phyloP scores from a whole-genome alignment of 257 asterid species.

The Fraxinus pennsylvanica region DNA sequence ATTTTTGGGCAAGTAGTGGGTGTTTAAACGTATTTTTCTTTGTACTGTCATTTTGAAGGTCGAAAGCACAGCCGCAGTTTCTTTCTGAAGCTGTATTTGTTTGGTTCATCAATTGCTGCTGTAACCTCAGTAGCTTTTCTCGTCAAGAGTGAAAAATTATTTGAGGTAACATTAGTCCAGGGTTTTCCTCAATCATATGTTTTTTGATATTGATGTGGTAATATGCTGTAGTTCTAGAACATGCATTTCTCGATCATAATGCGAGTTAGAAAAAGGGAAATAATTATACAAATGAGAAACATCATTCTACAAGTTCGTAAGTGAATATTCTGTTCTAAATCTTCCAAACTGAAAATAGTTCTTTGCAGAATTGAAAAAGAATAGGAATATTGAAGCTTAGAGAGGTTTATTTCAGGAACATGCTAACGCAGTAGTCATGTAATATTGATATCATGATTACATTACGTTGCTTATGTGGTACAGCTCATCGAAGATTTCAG shows the following conservation, averaged over 20 bases:
- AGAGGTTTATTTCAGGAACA: too few species aligned
- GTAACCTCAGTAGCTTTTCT: slow-evolving; percentile 41
- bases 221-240: too few species aligned
- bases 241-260: too few species aligned
- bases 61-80: slow-evolving; percentile 59
- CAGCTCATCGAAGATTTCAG: slow-evolving; percentile 56
- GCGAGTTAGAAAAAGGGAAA: too few species aligned
- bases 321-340: background rate
- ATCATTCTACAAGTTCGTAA: background rate
- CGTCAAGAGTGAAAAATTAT: slow-evolving; percentile 33
- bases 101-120: slow-evolving; percentile 61
- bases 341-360: too few species aligned
- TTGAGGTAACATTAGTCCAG: slow-evolving; percentile 29
- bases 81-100: slow-evolving; percentile 61
- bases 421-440: background rate
- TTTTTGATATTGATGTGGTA: too few species aligned
- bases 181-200: too few species aligned
- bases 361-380: too few species aligned
- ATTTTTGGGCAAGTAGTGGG: background rate
- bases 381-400: too few species aligned
- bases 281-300: background rate
- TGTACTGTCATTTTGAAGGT: slow-evolving; percentile 48
- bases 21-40: slow-evolving; percentile 1
- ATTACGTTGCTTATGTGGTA: background rate
- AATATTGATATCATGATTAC: background rate